Base-by-base conservation (phyloP, 192 early-diverging fungal species). In the Spinellus fusiger region DNA sequence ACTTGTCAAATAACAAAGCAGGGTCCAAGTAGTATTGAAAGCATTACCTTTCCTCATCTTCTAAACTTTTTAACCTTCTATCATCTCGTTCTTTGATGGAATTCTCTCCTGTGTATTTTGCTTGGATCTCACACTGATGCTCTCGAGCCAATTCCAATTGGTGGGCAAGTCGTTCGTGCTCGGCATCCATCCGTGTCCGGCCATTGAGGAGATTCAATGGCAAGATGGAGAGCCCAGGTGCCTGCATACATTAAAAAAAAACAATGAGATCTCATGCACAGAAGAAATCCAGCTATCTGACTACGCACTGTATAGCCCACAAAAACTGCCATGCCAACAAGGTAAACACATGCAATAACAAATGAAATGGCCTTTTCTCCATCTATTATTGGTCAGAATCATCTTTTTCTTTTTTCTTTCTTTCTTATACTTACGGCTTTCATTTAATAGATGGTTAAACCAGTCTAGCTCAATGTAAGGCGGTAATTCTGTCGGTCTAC, bases 281-380 rank as follows among this genome's bases (percentile, higher is more conserved):
- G 13, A 37, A 12, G 13, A 26, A 31, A 25, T 29, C 47, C 26
- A 25, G 18, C 25, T 9, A 16, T 10, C 28, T 12, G 3, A n/a
- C 0, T 31, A 33, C 73, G 57, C 71, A 82, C 78, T 16, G 80
- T 80, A 33, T 85, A 85, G 5, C 64, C 62, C 10, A 85, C 59
- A 38, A 78, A 74, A 9, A 82, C 68, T 15, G 47, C 35, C 74
- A 76, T 79, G 25, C 80, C 83, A 3, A 77, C 22, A 15, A 80
- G 31, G 7, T 75, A 56, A 31, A 81, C 29, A 38, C 74, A 61
- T 9, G 73, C 79, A 0, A 75, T 54, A 5, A 78, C 68, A 69
- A 85, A 82, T 4, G 76, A 61, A 13, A 79, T 12, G 1, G 77
- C 77, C 20, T 64, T 64, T 33, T 62, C 70, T 5, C 62, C 58